These are phyloP conservation scores for Candolleomyces aberdarensis DNA, from an alignment of 768 basidiomycete genomes.

Conservation along the genomic window DNA sequence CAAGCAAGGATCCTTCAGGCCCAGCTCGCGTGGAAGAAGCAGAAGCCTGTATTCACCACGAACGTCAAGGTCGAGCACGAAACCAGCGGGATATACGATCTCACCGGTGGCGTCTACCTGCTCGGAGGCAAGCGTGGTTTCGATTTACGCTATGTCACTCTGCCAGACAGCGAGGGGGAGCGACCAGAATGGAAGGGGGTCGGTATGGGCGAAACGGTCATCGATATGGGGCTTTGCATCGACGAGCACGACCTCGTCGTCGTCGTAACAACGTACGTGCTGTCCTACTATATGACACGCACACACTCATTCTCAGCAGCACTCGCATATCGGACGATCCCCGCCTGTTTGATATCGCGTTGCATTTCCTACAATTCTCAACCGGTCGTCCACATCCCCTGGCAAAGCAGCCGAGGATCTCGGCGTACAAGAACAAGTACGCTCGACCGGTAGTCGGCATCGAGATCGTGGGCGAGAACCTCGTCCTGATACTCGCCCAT, in stretches of 20 bases:
- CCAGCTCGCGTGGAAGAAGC: constrained; percentile 29
- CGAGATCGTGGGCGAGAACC: constrained; percentile 43
- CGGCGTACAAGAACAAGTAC: constrained; percentile 22
- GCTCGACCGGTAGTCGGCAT: constrained; percentile 34
- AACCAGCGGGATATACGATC: constrained; percentile 40
- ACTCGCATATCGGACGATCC: neutral
- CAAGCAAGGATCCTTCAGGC: constrained; percentile 20
- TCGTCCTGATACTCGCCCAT: constrained; percentile 36
- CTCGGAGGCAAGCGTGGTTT: constrained; percentile 27
- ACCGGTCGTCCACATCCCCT: constrained; percentile 33
- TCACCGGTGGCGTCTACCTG: constrained; percentile 39
- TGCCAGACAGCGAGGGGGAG: constrained; percentile 27
- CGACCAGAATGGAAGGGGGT: constrained; percentile 26
- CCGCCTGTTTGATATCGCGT: constrained; percentile 3
- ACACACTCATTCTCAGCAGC: neutral
- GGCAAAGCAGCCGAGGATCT: constrained; percentile 25
- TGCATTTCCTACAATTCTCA: constrained; percentile 26
- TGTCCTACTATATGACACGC: neutral
- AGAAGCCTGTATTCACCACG: constrained; percentile 22
- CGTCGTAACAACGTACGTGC: constrained; percentile 37
- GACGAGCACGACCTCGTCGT: constrained; percentile 45
- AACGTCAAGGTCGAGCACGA: constrained; percentile 23
- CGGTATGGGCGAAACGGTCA: constrained; percentile 24
- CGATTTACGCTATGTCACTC: constrained; percentile 28
- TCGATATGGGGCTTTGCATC: constrained; percentile 42